Percentiles rank a stretch among this genome's conserved stretches.
Conservation (phyloP, 352 stramenopile genomes). For the Phytophthora idaei region DNA sequence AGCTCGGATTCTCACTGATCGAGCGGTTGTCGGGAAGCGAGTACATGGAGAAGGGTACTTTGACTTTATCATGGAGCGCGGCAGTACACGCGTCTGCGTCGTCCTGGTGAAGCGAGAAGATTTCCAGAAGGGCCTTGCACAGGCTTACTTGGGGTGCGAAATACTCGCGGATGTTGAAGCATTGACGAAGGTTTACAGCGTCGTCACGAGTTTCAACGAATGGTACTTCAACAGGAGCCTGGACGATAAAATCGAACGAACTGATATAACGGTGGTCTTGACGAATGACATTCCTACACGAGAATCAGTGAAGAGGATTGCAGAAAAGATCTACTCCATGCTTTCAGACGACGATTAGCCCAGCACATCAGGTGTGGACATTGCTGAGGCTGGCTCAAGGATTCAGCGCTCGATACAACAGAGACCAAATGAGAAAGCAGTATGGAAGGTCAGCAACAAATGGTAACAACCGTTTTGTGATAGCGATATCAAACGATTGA, state of each 20-base stretch:
- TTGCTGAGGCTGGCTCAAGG: too few relatives aligned
- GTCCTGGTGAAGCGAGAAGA: background rate
- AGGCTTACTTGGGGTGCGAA: slow-evolving; percentile 27
- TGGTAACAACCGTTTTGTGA: too few relatives aligned
- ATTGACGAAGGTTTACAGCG: slow-evolving; percentile 29
- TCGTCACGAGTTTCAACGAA: slow-evolving; percentile 37
- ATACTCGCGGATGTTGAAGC: slow-evolving; percentile 26
- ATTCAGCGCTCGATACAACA: too few relatives aligned
- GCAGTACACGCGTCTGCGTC: background rate
- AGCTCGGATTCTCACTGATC: background rate
- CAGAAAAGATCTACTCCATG: slow-evolving; percentile 17
- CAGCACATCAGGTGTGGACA: background rate
- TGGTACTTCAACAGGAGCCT: slow-evolving; percentile 35
- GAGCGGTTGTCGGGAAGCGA: background rate
- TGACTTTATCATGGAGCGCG: background rate
- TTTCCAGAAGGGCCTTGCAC: slow-evolving; percentile 18
- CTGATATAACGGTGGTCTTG: slow-evolving; percentile 4
- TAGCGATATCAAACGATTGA: too few relatives aligned
- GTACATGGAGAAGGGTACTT: background rate
- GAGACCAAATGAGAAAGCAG: too few relatives aligned
- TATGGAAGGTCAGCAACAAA: too few relatives aligned
- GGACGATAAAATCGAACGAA: slow-evolving; percentile 18
- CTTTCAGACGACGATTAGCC: slow-evolving; percentile 2
- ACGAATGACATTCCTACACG: slow-evolving; percentile 12
- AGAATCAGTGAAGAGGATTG: slow-evolving; percentile 18